A percentile compares a stretch with the other conserved stretches of the same genome.
phyloP scores from a whole-genome alignment of 257 asterid genomes.

The Buddleja alternifolia region DNA sequence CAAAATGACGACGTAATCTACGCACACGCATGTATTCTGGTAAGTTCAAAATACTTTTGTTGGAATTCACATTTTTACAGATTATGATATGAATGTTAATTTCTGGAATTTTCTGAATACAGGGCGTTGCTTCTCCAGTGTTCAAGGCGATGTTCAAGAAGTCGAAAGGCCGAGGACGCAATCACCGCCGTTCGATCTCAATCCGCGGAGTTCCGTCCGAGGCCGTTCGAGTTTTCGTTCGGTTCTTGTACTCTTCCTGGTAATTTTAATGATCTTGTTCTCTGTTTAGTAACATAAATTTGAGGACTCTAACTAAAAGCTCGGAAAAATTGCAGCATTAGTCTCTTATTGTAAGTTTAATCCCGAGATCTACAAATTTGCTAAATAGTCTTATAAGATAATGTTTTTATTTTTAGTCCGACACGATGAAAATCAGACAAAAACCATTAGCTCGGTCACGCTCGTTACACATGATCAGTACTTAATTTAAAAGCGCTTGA shows the following conservation, averaged over 20 bases:
- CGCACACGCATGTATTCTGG: conserved; percentile 74
- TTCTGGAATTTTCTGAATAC: conserved; percentile 25
- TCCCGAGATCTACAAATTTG: too few species aligned
- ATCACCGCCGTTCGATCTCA: conserved; percentile 44
- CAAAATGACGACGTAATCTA: conserved; percentile 59
- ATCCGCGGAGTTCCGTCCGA: conserved; percentile 80
- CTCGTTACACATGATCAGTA: too few species aligned
- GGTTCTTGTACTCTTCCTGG: conserved; percentile 88
- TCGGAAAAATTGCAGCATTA: too few species aligned
- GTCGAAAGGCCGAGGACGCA: conserved; percentile 36
- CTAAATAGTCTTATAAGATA: too few species aligned
- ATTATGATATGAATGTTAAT: conserved; percentile 2
- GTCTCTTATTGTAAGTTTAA: too few species aligned
- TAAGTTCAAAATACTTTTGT: conserved; percentile 34
- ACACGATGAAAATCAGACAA: too few species aligned
- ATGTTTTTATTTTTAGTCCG: too few species aligned
- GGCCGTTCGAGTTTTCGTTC: conserved; percentile 72
- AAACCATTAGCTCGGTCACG: too few species aligned
- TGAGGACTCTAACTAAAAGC: too few species aligned
- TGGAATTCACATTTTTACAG: background rate
- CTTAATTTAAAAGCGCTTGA: too few species aligned
- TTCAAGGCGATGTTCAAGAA: conserved; percentile 58
- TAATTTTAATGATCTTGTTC: too few species aligned
- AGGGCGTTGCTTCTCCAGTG: conserved; percentile 86
- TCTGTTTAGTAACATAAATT: too few species aligned